Evolutionary conservation across 2,329 filamentous ascomycete genomes (phyloP).

Genomic region (Scedosporium apiospermum): DNA sequence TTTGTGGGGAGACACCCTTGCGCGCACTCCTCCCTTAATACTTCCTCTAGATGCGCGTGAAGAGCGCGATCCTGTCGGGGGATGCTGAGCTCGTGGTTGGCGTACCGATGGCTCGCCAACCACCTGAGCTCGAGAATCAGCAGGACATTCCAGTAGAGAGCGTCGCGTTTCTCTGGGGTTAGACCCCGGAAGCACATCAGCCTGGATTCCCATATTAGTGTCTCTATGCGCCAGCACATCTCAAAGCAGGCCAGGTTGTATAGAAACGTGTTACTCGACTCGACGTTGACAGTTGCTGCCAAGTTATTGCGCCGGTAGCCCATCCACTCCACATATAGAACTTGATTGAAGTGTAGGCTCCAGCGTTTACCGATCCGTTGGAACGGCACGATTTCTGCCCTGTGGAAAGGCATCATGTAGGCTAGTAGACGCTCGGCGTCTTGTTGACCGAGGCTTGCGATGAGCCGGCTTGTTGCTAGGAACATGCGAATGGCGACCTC

Average conservation of each 20-base stretch:
- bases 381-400: background rate
- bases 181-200: constrained; percentile 12
- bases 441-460: background rate
- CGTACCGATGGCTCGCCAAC: background rate
- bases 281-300: background rate
- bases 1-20: background rate
- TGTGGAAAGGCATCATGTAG: background rate
- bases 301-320: background rate
- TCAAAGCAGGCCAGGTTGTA: background rate
- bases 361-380: background rate
- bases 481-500: background rate
- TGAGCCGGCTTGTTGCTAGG: background rate
- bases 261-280: background rate
- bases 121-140: background rate
- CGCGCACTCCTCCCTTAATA: background rate
- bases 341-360: background rate
- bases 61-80: background rate
- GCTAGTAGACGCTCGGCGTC: background rate
- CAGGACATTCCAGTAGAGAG: background rate
- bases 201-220: constrained; percentile 3
- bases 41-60: background rate
- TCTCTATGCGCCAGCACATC: constrained; percentile 2
- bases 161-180: background rate
- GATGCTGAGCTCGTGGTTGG: background rate
- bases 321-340: background rate